Conservation (phyloP, 2,329 filamentous ascomycete genomes). For the Fusarium chuoi region DNA sequence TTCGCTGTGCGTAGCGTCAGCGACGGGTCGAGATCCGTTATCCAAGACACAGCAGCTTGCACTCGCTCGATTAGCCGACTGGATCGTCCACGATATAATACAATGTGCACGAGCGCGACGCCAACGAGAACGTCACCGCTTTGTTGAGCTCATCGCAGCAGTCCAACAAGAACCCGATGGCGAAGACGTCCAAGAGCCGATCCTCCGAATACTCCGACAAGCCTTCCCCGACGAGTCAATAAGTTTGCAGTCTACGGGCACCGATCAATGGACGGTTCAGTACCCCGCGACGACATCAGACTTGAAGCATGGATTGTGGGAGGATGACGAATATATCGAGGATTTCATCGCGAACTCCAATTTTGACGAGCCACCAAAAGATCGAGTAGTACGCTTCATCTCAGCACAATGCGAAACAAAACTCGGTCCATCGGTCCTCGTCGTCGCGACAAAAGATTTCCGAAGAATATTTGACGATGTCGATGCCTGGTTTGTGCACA, state of each 20-base stretch:
- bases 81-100: conserved; percentile 54
- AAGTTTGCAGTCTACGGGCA: conserved; percentile 41
- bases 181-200: conserved; percentile 20
- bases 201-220: conserved; percentile 45
- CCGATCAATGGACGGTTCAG: conserved; percentile 42
- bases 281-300: conserved; percentile 42
- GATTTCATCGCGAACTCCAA: conserved; percentile 51
- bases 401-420: conserved; percentile 49
- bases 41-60: conserved; percentile 43
- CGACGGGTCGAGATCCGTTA: conserved; percentile 47
- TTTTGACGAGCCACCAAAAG: conserved; percentile 43
- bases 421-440: conserved; percentile 47
- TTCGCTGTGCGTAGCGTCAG: conserved; percentile 56
- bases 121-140: conserved; percentile 52
- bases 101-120: conserved; percentile 51
- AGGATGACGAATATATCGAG: conserved; percentile 54
- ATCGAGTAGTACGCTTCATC: conserved; percentile 51
- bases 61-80: conserved; percentile 44
- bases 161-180: conserved; percentile 39
- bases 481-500: conserved; percentile 57
- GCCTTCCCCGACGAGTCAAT: conserved; percentile 50
- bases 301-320: conserved; percentile 55
- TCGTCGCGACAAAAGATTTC: conserved; percentile 55
- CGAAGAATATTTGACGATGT: conserved; percentile 58
- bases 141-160: conserved; percentile 49